Percentiles rank a stretch among this genome's conserved stretches.
Evolutionary conservation across 2,329 filamentous ascomycete species (phyloP).

Genomic region (Talaromyces sp.): DNA sequence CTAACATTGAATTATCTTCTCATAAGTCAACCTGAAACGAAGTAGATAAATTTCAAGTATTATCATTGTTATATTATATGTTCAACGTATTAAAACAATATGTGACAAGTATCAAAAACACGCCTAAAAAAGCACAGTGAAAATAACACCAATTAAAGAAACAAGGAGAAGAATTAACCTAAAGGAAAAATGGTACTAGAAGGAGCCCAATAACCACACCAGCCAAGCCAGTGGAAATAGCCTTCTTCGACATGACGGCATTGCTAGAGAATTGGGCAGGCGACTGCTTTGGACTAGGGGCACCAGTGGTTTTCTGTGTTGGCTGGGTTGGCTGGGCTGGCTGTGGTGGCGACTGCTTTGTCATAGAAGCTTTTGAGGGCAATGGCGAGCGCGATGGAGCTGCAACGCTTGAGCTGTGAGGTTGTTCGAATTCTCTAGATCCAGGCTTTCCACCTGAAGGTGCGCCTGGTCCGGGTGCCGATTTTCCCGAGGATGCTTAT

Average conservation of each 20-base stretch:
- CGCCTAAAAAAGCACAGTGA: background rate
- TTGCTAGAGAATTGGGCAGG: background rate
- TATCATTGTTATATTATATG: background rate
- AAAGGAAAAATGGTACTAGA: background rate
- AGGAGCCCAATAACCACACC: background rate
- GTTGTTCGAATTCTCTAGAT: background rate
- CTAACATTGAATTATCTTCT: background rate
- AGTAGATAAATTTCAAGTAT: background rate
- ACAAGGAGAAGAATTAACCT: background rate
- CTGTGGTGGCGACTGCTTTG: background rate
- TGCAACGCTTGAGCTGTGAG: background rate
- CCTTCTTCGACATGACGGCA: background rate
- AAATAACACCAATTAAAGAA: background rate
- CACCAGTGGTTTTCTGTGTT: background rate
- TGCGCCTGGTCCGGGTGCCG: background rate
- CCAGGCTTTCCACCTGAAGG: background rate
- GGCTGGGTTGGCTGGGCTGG: background rate
- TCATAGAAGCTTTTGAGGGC: background rate
- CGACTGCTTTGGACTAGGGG: background rate
- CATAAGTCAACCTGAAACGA: background rate
- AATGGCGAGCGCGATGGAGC: background rate
- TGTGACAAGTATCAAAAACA: background rate
- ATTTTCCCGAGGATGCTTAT: background rate
- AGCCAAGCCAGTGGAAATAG: background rate
- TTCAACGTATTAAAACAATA: background rate